Conservation (phyloP, 1,284 basidiomycete species). For the Heterobasidion annosum region DNA sequence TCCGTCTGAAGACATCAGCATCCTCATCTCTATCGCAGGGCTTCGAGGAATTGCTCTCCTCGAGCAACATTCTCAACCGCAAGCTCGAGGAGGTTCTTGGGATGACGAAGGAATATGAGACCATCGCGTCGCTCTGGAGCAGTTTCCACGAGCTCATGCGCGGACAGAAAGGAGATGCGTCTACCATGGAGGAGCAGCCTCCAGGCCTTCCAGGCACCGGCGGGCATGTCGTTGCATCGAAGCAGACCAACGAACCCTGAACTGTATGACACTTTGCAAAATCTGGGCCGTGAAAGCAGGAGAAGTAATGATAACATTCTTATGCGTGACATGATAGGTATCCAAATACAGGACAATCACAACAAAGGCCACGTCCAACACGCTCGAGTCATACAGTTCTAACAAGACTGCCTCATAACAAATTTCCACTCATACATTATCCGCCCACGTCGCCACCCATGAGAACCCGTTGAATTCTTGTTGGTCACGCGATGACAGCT, state of each 20-base stretch:
- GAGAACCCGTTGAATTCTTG: constrained; percentile 95
- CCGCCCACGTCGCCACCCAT: constrained; percentile 47
- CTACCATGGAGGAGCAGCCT: constrained; percentile 19
- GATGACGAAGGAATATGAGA: constrained; percentile 90
- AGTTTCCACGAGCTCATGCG: constrained; percentile 76
- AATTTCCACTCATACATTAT: constrained; percentile 11
- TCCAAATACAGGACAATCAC: constrained; percentile 37
- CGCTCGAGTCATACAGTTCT: not conserved
- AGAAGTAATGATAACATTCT: not conserved
- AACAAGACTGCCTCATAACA: constrained; percentile 16
- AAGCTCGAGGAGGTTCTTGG: constrained; percentile 88
- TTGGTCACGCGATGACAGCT: constrained; percentile 89
- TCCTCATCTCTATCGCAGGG: constrained; percentile 39
- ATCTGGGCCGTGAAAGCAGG: not conserved
- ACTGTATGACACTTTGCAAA: constrained; percentile 2
- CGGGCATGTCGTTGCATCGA: constrained; percentile 45
- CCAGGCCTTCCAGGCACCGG: constrained; percentile 58
- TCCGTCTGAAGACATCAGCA: not conserved
- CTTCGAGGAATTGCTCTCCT: constrained; percentile 82
- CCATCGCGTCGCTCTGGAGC: constrained; percentile 83
- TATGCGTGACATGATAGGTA: constrained; percentile 24
- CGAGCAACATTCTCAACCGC: constrained; percentile 86
- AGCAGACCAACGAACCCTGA: constrained; percentile 14
- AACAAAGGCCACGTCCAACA: constrained; percentile 15
- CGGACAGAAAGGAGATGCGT: constrained; percentile 29